Evolutionary conservation across 371 early-diverging fungal genomes (phyloP).

Genomic region (Circinella minor): DNA sequence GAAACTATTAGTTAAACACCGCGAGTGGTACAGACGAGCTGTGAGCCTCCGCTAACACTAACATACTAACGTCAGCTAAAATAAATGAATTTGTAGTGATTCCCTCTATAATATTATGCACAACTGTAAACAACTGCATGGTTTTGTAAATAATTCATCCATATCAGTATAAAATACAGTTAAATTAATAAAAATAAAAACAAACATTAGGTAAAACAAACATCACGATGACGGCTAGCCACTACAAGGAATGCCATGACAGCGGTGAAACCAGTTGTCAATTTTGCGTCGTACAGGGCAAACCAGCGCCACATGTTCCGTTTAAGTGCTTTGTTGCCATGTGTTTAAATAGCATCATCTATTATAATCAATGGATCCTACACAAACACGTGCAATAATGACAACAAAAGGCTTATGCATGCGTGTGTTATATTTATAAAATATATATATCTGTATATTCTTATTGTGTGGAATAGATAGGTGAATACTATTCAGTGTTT

Average conservation of each 20-base stretch:
- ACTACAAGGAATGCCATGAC: background rate
- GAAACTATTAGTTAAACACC: background rate
- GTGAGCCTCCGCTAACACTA: background rate
- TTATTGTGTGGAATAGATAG: no score
- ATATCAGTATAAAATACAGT: no score
- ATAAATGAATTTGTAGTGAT: no score
- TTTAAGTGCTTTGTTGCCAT: conserved; percentile 1
- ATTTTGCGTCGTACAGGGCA: background rate
- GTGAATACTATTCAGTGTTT: no score
- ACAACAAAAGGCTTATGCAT: background rate
- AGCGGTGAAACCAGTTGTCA: conserved; percentile 1
- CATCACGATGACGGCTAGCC: no score
- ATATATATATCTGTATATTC: no score
- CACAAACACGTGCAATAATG: background rate
- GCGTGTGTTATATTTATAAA: background rate
- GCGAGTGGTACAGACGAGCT: background rate
- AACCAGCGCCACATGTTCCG: background rate
- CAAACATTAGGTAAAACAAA: no score
- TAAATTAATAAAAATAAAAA: no score
- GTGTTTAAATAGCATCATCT: background rate
- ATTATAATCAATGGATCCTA: background rate
- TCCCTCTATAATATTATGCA: no score
- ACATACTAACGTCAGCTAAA: no score
- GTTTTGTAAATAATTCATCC: no score
- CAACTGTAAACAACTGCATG: no score